These are phyloP conservation scores for Trematosphaeria pertusa DNA, from an alignment of 2,329 filamentous ascomycete genomes.

Conservation along the genomic window DNA sequence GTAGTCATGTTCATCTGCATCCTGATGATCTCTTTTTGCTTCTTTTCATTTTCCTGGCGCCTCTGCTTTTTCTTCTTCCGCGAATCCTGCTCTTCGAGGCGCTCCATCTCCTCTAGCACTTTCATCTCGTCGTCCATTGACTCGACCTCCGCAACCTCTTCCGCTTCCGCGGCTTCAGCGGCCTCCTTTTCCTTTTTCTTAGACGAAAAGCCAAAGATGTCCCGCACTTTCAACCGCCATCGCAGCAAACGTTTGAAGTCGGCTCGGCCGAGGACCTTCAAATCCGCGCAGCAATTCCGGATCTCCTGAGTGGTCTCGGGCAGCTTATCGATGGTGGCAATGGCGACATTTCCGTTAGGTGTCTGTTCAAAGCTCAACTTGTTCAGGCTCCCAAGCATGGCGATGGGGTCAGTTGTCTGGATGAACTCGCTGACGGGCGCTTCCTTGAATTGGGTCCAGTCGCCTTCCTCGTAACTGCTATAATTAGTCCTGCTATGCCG, in stretches of 20 bases:
- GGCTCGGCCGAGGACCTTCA: slow-evolving; percentile 90
- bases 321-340: slow-evolving; percentile 84
- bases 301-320: slow-evolving; percentile 69
- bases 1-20: slow-evolving; percentile 98
- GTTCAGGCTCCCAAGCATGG: slow-evolving; percentile 86
- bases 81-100: slow-evolving; percentile 78
- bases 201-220: slow-evolving; percentile 84
- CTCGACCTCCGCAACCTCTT: slow-evolving; percentile 82
- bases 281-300: slow-evolving; percentile 66
- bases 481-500: too few species aligned
- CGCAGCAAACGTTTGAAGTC: slow-evolving; percentile 90
- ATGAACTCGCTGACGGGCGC: slow-evolving; percentile 90
- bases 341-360: slow-evolving; percentile 78
- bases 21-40: slow-evolving; percentile 91
- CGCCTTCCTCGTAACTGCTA: slow-evolving; percentile 97
- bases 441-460: slow-evolving; percentile 92
- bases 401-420: slow-evolving; percentile 90
- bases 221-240: slow-evolving; percentile 88
- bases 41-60: slow-evolving; percentile 88
- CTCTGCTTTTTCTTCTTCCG: slow-evolving; percentile 82
- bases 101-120: slow-evolving; percentile 86
- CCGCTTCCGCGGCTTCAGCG: slow-evolving; percentile 51
- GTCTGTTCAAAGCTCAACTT: slow-evolving; percentile 81
- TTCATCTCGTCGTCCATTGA: slow-evolving; percentile 94
- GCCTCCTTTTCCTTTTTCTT: slow-evolving; percentile 68